Evolutionary conservation across 2,329 filamentous ascomycete genomes (phyloP).

Genomic region (Monosporascus cannonballus): DNA sequence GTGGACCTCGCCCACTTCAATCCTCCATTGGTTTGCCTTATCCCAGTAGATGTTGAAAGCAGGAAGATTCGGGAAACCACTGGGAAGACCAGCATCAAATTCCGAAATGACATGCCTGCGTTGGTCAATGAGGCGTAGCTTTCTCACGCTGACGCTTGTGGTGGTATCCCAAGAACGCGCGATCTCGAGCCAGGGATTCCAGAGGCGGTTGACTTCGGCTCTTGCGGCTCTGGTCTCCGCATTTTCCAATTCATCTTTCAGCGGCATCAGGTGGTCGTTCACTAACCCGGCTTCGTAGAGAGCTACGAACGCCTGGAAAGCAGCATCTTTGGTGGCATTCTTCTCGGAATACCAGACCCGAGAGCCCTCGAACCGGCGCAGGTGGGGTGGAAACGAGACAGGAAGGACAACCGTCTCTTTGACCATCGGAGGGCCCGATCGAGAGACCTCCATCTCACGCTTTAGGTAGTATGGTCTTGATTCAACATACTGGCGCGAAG

Average conservation of each 20-base stretch:
- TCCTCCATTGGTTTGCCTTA: conserved; percentile 26
- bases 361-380: conserved; percentile 49
- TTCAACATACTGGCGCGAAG: conserved; percentile 54
- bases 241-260: conserved; percentile 33
- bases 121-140: conserved; percentile 29
- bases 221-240: conserved; percentile 32
- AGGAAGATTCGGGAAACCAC: conserved; percentile 30
- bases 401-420: conserved; percentile 66
- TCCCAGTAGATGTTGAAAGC: conserved; percentile 36
- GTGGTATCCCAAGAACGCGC: conserved; percentile 36
- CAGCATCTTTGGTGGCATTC: conserved; percentile 72
- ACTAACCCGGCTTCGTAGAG: conserved; percentile 67
- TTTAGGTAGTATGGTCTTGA: conserved; percentile 62
- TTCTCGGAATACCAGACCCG: conserved; percentile 63
- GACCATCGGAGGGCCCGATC: conserved; percentile 23
- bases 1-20: conserved; percentile 24
- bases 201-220: conserved; percentile 29
- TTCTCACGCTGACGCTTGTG: conserved; percentile 24
- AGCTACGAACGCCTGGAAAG: conserved; percentile 70
- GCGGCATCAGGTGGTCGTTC: conserved; percentile 72
- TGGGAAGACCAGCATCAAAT: conserved; percentile 39
- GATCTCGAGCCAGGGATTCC: conserved; percentile 42
- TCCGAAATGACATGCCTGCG: conserved; percentile 24
- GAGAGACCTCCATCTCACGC: conserved; percentile 25
- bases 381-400: conserved; percentile 54